These are phyloP conservation scores for Phytophthora nicotianae DNA, from an alignment of 352 stramenopile species.

Conservation along the genomic window DNA sequence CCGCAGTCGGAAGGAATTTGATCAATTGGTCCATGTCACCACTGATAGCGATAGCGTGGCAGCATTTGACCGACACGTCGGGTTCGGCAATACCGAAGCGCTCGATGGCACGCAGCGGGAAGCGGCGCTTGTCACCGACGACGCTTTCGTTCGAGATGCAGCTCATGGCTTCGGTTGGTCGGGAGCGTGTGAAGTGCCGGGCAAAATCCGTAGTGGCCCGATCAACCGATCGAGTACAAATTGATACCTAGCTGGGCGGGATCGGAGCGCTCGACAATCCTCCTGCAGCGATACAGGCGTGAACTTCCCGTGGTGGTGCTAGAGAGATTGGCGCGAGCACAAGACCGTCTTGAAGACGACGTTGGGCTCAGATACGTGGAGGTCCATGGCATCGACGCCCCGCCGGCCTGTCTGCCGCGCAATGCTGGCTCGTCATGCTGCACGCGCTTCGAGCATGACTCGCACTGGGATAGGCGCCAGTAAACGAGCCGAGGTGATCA, in stretches of 20 bases:
- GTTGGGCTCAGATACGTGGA: conserved; percentile 26
- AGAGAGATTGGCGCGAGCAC: conserved; percentile 11
- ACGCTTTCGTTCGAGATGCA: conserved; percentile 22
- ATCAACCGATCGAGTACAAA: neutral
- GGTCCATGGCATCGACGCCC: conserved; percentile 21
- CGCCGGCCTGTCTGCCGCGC: conserved; percentile 15
- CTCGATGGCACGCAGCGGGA: conserved; percentile 44
- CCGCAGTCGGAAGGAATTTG: conserved; percentile 46
- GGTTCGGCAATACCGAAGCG: conserved; percentile 40
- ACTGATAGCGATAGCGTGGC: conserved; percentile 38
- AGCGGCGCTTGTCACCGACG: conserved; percentile 25
- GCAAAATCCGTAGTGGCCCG: conserved; percentile 22
- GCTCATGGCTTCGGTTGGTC: conserved; percentile 18
- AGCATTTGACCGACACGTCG: conserved; percentile 41
- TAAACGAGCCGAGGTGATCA: conserved; percentile 25
- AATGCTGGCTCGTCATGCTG: conserved; percentile 9
- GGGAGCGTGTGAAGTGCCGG: conserved; percentile 5
- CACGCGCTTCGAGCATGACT: neutral
- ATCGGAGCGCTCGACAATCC: conserved; percentile 8
- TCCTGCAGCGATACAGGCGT: neutral
- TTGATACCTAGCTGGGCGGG: conserved; percentile 14
- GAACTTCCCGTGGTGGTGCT: conserved; percentile 14
- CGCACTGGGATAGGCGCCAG: conserved; percentile 23
- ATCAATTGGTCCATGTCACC: conserved; percentile 49
- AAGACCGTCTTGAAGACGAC: neutral